Evolutionary conservation across 1,284 basidiomycete species (phyloP), one percentile per base, ranked within the genome.

Genomic region (Sanghuangporus weigelae): DNA sequence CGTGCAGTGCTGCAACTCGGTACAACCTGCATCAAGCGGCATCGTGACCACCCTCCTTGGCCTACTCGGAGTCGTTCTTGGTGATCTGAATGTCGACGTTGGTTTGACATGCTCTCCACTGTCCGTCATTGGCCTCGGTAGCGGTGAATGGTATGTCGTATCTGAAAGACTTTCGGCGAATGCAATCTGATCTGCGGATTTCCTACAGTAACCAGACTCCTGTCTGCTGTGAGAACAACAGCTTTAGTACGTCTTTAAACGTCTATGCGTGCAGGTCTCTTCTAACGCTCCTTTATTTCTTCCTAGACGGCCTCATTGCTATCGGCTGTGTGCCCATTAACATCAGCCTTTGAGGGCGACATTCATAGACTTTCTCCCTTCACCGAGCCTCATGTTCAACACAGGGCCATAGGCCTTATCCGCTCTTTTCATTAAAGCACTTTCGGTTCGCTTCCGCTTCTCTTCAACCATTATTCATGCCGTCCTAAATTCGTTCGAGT

Each of bases 321-420:
- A 77, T 78, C 66, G 78, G 73, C 21, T 79, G 77, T 63, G 72
- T 74, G 2, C 76, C 76, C 19, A 75, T 78, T 63, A 76, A 73
- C 60, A 73, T 78, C 59, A 72, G 66, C 57, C 70, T 77, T 38
- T 77, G 66, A 71, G 40, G 49, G 19, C 21, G 2, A n/a, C 35
- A 7, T 4, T 44, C n/a, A 16, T 51, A 19, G 26, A 49, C 21
- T 19, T 26, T 26, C 21, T 26, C 10, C 35, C 16, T 14, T 31
- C 31, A 26, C 19, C 55, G 35, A 12, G 31, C 51, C 51, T 53
- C 51, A 12, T 53, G 23, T 53, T 36, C 51, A 31, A 8, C 31
- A 11, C 12, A 16, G 11, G 14, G 53, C 53, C 14, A 8, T 16
- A 46, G 8, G 53, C 53, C 36, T 35, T 23, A 36, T 54, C 53